Base-by-base conservation (phyloP, 1,139 yeast species). In the Pichiaceae sp. region DNA sequence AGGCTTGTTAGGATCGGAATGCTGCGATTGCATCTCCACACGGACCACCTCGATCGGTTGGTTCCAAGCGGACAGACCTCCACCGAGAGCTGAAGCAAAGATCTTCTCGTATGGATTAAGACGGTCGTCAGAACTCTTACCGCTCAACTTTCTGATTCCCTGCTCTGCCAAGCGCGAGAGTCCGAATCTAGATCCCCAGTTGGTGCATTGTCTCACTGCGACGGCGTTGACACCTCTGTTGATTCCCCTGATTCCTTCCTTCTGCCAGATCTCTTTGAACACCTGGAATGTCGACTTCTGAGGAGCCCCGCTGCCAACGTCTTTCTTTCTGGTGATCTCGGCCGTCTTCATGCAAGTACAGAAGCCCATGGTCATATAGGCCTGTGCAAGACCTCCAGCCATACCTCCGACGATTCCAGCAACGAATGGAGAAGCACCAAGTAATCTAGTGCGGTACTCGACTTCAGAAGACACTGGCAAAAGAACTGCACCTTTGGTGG, bases 151-250 rank as follows among this genome's bases (percentile, higher is more conserved):
- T 56, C 86, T 78, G 53, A 91, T 86, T 8, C 65, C 70, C 50
- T 84, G 94, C 66, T 91, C 98, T 19, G 95, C 94, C 55, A 89
- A 72, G 57, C 98, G 76, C 15, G 95, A 74, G 35, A 91, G 70
- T 28, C 97, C 98, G 57, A 89, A 89, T 58, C 98, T 74, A 21
- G 96, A 86, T 38, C 98, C 98, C 98, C 98, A 91, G 64, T 91
- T 91, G 50, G 97, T 89, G 83, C 87, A 83, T 62, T 91, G 98
- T 65, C 98, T 82, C 51, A 91, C 83, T 24, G 98, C 97, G 43
- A 91, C 97, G n/a, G 98, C 98, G 57, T 91, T 91, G 44, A 91
- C 98, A 59, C 98, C 98, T 66, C 83, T 87, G 64, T 91, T 91
- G 57, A 91, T 86, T 51, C 98, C 98, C 52, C 80, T 70, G 42